Conservation (phyloP, 768 basidiomycete genomes). For the Mycena latifolia region DNA sequence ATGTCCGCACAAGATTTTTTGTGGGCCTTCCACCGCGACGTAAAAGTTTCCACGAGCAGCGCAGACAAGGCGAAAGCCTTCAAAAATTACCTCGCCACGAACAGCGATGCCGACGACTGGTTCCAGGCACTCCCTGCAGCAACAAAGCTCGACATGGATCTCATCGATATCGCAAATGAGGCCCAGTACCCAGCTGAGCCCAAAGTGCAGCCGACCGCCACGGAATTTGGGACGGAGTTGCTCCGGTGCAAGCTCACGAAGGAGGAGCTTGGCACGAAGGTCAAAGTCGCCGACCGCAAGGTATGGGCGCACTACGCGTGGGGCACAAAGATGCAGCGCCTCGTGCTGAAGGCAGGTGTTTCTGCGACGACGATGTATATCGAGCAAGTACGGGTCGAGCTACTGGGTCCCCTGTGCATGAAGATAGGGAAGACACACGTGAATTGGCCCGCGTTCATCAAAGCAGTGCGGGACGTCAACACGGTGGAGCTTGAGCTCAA, state of each 20-base stretch:
- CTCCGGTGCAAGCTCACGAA: not conserved
- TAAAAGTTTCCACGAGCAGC: not conserved
- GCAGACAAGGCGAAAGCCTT: conserved; percentile 12
- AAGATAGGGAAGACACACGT: conserved; percentile 9
- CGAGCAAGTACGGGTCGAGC: conserved; percentile 5
- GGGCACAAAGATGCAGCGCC: conserved; percentile 8
- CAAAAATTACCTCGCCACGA: not conserved
- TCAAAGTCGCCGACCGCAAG: conserved; percentile 3
- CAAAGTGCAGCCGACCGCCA: conserved; percentile 1
- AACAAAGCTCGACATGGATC: conserved; percentile 7
- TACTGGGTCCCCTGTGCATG: conserved; percentile 8
- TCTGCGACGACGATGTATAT: conserved; percentile 1
- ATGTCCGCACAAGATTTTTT: conserved; percentile 12
- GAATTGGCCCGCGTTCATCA: conserved; percentile 7
- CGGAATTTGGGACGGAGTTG: conserved; percentile 3
- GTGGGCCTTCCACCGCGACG: conserved; percentile 7
- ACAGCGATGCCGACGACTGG: conserved; percentile 16
- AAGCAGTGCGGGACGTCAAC: conserved; percentile 4
- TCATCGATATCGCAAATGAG: conserved; percentile 5
- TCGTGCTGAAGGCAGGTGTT: conserved; percentile 2
- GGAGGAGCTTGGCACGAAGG: conserved; percentile 14
- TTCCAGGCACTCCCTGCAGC: not conserved
- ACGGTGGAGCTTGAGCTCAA: conserved; percentile 11
- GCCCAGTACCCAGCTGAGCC: conserved; percentile 2
- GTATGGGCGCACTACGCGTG: conserved; percentile 16